Percentiles rank a stretch among this genome's conserved stretches.
Evolutionary conservation across 768 basidiomycete species (phyloP).

Genomic region (Hericium erinaceus): DNA sequence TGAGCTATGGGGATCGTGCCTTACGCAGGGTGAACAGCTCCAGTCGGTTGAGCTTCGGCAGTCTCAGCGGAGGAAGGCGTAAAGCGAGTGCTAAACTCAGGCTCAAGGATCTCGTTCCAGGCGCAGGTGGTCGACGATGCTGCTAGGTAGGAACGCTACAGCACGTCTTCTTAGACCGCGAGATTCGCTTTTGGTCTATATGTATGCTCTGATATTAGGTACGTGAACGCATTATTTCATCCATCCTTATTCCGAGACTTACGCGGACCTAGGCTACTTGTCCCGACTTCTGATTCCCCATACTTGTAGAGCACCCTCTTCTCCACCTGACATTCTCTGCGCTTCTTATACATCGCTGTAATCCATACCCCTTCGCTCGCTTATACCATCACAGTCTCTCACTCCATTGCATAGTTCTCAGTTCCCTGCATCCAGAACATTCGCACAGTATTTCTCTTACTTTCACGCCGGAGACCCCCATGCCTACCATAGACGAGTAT

Average conservation of each 20-base stretch:
- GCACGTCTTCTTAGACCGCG: background rate
- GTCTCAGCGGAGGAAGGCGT: slow-evolving; percentile 58
- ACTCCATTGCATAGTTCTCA: slow-evolving; percentile 12
- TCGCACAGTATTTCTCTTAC: background rate
- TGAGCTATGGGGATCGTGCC: slow-evolving; percentile 93
- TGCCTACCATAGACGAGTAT: background rate
- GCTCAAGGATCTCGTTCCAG: slow-evolving; percentile 54
- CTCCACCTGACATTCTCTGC: slow-evolving; percentile 1
- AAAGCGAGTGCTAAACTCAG: slow-evolving; percentile 50
- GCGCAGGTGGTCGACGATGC: slow-evolving; percentile 39
- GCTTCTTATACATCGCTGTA: slow-evolving; percentile 5
- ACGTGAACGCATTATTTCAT: no score
- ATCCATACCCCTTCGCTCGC: slow-evolving; percentile 28
- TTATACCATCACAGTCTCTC: slow-evolving; percentile 27
- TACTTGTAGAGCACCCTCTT: background rate
- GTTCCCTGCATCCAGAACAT: slow-evolving; percentile 4
- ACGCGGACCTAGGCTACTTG: no score
- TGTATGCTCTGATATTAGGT: no score
- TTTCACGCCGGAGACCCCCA: background rate
- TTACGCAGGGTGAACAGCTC: slow-evolving; percentile 85
- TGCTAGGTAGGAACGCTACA: slow-evolving; percentile 33
- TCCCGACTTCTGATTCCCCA: no score
- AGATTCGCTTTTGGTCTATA: background rate
- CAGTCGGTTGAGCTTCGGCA: slow-evolving; percentile 82
- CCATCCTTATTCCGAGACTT: no score